phyloP scores from a whole-genome alignment of 805 yeast genomes.

The Debaryomyces maramus region DNA sequence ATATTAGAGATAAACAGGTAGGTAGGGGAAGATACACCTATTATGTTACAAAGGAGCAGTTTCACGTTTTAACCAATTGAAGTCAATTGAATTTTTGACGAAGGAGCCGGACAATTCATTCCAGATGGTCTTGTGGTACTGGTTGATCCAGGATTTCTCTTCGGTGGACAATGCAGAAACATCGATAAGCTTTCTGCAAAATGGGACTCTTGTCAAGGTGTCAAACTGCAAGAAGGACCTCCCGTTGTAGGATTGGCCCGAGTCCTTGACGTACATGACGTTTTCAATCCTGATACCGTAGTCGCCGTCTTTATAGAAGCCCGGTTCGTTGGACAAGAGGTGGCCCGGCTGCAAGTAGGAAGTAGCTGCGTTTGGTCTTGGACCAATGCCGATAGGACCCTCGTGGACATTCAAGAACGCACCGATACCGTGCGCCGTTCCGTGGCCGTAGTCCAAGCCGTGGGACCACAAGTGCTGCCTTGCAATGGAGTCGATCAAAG shows the following conservation, averaged over 20 bases:
- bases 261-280: conserved; percentile 48
- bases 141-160: conserved; percentile 69
- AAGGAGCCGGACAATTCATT: conserved; percentile 44
- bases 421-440: conserved; percentile 69
- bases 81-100: conserved; percentile 36
- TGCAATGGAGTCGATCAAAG: conserved; percentile 55
- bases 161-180: conserved; percentile 50
- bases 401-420: conserved; percentile 61
- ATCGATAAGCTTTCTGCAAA: conserved; percentile 75
- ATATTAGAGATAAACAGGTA: too few relatives aligned
- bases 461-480: conserved; percentile 57
- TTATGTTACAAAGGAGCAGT: conserved; percentile 32
- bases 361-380: conserved; percentile 49
- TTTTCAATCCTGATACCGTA: conserved; percentile 60
- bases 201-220: conserved; percentile 83
- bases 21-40: too few relatives aligned
- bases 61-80: conserved; percentile 53
- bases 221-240: conserved; percentile 67
- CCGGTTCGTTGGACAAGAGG: conserved; percentile 61
- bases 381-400: conserved; percentile 63
- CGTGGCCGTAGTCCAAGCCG: conserved; percentile 62
- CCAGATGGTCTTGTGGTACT: conserved; percentile 62
- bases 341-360: conserved; percentile 51
- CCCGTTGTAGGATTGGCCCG: conserved; percentile 49
- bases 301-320: conserved; percentile 58